These are phyloP conservation scores for Rhodosporidiobolus sp. DNA, from an alignment of 768 basidiomycete species.

Conservation along the genomic window DNA sequence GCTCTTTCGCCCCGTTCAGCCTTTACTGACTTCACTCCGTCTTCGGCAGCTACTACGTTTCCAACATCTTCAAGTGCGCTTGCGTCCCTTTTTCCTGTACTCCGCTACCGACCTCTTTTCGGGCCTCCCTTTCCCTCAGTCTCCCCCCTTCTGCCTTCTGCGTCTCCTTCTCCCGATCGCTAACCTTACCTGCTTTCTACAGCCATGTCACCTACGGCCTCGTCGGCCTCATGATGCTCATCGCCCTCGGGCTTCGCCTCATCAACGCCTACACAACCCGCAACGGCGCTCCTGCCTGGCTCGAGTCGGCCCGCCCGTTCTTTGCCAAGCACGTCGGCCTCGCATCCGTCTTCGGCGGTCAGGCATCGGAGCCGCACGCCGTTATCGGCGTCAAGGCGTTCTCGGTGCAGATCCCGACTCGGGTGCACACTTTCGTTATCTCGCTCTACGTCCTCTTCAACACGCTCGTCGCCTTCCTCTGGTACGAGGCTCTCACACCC, in stretches of 20 bases:
- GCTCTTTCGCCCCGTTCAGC: neutral
- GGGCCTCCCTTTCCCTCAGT: too few relatives aligned
- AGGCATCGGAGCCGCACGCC: neutral
- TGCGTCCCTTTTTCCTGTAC: too few relatives aligned
- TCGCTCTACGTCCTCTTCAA: neutral
- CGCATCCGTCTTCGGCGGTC: neutral
- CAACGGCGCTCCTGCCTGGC: neutral
- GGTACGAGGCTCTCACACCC: neutral
- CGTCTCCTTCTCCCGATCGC: too few relatives aligned
- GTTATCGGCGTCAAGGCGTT: neutral
- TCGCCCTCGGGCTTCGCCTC: neutral
- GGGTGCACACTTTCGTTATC: neutral
- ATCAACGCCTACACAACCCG: neutral
- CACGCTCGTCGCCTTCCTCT: neutral
- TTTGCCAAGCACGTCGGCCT: neutral
- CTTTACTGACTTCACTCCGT: neutral
- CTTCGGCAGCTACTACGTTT: neutral
- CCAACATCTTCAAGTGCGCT: neutral
- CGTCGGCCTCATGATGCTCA: slow-evolving; percentile 1
- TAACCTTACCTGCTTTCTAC: neutral
- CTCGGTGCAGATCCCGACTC: neutral
- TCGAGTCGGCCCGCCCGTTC: neutral
- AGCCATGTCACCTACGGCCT: slow-evolving; percentile 1
- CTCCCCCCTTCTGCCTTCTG: too few relatives aligned
- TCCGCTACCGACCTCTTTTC: too few relatives aligned